These are phyloP conservation scores for Chaetothyriales sp. DNA, from an alignment of 2,329 filamentous ascomycete genomes.

Conservation along the genomic window DNA sequence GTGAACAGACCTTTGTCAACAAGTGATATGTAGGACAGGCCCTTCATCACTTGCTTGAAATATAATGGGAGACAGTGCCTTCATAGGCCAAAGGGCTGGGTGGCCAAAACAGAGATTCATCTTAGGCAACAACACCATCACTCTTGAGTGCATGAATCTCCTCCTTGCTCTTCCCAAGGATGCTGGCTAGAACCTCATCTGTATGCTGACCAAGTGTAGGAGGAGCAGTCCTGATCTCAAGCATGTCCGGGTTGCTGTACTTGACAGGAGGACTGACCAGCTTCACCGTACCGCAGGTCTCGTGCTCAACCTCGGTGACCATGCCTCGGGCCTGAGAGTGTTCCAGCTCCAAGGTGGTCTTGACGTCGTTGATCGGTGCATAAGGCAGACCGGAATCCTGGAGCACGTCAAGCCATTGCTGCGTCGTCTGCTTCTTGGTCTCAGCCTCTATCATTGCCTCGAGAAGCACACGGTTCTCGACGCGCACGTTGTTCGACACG, in stretches of 20 bases:
- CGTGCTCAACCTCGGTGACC: conserved; percentile 78
- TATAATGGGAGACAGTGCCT: not conserved
- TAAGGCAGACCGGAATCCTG: conserved; percentile 92
- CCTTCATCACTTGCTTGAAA: not conserved
- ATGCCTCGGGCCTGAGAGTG: conserved; percentile 72
- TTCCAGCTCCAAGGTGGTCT: conserved; percentile 64
- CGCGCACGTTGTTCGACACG: conserved; percentile 43
- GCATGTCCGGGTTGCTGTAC: conserved; percentile 60
- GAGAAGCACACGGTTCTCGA: conserved; percentile 56
- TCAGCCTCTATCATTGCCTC: conserved; percentile 64
- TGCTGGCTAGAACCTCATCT: conserved; percentile 51
- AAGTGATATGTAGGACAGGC: not conserved
- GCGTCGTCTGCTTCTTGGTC: conserved; percentile 62
- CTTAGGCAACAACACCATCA: conserved; percentile 49
- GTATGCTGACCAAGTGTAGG: conserved; percentile 82
- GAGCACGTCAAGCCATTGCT: conserved; percentile 73
- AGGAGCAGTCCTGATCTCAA: conserved; percentile 60
- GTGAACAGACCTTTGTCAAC: not conserved
- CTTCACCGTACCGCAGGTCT: conserved; percentile 67
- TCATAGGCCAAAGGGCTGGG: conserved; percentile 7
- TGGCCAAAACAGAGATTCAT: conserved; percentile 38
- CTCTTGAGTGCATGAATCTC: conserved; percentile 49
- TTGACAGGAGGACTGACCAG: conserved; percentile 92
- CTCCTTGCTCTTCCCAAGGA: conserved; percentile 44
- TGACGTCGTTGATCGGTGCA: conserved; percentile 85